Percentiles rank a stretch among this genome's conserved stretches.
Evolutionary conservation across 352 stramenopile species (phyloP).

Genomic region (Globisporangium perplexum): DNA sequence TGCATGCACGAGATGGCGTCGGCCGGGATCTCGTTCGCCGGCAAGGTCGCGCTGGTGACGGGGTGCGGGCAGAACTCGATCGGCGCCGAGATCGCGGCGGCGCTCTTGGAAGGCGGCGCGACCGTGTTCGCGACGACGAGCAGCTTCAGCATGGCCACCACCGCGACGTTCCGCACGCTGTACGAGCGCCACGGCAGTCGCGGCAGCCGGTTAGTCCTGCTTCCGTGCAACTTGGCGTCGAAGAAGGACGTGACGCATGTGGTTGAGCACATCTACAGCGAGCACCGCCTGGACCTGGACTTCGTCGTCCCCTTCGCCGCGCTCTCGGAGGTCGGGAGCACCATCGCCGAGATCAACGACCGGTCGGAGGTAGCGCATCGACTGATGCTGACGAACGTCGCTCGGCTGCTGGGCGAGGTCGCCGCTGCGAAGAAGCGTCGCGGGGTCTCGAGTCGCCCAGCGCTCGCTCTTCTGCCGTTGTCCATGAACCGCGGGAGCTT

Average conservation of each 20-base stretch:
- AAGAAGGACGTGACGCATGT: constrained; percentile 68
- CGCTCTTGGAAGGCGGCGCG: constrained; percentile 78
- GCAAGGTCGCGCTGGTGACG: constrained; percentile 83
- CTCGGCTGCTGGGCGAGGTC: constrained; percentile 78
- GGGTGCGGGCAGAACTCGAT: constrained; percentile 85
- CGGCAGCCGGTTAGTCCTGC: constrained; percentile 67
- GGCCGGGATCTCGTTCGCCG: constrained; percentile 75
- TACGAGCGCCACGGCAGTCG: constrained; percentile 84
- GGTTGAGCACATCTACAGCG: constrained; percentile 78
- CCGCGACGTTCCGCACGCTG: constrained; percentile 63
- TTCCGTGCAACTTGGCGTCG: constrained; percentile 86
- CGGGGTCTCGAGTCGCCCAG: constrained; percentile 67
- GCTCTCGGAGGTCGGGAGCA: constrained; percentile 71
- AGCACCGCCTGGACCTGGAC: constrained; percentile 79
- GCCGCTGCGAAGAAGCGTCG: constrained; percentile 66
- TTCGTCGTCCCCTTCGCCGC: constrained; percentile 87
- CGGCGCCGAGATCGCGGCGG: constrained; percentile 76
- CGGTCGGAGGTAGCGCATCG: constrained; percentile 78
- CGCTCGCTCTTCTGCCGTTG: constrained; percentile 71
- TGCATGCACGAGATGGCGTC: constrained; percentile 86
- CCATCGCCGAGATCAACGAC: constrained; percentile 72
- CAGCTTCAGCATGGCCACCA: constrained; percentile 58
- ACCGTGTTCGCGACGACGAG: constrained; percentile 84
- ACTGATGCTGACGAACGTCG: constrained; percentile 87
- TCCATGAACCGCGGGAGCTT: constrained; percentile 87